Conservation (phyloP, 2,329 filamentous ascomycete species). For the Plenodomus tracheiphilus region DNA sequence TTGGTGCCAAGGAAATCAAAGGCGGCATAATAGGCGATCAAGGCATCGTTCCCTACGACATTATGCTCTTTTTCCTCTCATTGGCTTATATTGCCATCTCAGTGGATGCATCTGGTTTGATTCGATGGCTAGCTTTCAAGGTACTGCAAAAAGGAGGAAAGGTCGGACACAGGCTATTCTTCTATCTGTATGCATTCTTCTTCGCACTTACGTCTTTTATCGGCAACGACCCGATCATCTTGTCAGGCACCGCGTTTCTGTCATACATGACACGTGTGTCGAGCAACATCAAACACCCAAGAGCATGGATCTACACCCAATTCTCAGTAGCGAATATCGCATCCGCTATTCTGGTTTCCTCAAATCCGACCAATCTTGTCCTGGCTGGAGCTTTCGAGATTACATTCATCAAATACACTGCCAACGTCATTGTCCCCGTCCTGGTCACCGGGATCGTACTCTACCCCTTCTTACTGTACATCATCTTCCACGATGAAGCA, state of each 20-base stretch:
- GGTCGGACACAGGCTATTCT: conserved; percentile 69
- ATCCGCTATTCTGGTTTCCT: conserved; percentile 75
- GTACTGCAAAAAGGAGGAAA: conserved; percentile 69
- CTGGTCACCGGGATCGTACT: conserved; percentile 68
- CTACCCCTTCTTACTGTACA: conserved; percentile 70
- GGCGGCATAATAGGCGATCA: conserved; percentile 69
- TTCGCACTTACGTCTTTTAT: conserved; percentile 69
- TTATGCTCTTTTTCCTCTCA: conserved; percentile 75
- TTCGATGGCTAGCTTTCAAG: conserved; percentile 70
- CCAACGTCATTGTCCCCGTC: conserved; percentile 76
- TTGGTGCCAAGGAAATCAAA: conserved; percentile 67
- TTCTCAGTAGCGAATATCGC: conserved; percentile 74
- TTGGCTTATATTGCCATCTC: conserved; percentile 77
- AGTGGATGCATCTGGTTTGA: conserved; percentile 74
- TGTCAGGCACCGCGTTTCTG: conserved; percentile 74
- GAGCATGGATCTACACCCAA: conserved; percentile 74
- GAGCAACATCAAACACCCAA: conserved; percentile 70
- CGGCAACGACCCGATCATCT: conserved; percentile 75
- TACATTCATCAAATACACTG: conserved; percentile 73
- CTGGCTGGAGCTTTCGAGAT: conserved; percentile 73
- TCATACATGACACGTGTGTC: conserved; percentile 78
- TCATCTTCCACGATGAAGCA: conserved; percentile 66
- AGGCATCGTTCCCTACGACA: conserved; percentile 70
- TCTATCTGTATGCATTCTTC: conserved; percentile 75
- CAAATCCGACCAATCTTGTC: conserved; percentile 76